Percentiles rank a stretch among this genome's conserved stretches.
Evolutionary conservation across 208 protist species (phyloP).

Genomic region (Wallacemonas rigidus): DNA sequence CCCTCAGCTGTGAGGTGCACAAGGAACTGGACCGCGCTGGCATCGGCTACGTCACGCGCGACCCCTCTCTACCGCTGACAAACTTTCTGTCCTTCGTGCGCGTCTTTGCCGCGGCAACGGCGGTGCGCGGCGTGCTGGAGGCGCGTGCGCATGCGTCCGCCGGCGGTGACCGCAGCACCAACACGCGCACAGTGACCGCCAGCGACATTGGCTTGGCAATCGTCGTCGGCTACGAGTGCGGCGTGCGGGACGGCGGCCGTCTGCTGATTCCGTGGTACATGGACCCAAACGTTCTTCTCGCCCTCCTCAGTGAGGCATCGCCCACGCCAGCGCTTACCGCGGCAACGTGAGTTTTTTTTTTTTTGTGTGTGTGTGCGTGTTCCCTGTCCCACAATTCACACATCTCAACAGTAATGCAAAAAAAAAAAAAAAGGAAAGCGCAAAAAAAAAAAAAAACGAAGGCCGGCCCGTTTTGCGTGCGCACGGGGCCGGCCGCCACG

Average conservation of each 20-base stretch:
- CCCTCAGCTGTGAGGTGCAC: slow-evolving; percentile 58
- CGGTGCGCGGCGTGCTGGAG: slow-evolving; percentile 58
- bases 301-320: slow-evolving; percentile 37
- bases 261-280: slow-evolving; percentile 83
- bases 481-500: too few species aligned
- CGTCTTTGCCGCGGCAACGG: slow-evolving; percentile 51
- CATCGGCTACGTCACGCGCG: slow-evolving; percentile 72
- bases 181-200: slow-evolving; percentile 21
- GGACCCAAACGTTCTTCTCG: slow-evolving; percentile 65
- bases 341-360: neutral
- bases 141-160: slow-evolving; percentile 14
- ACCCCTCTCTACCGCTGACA: slow-evolving; percentile 65
- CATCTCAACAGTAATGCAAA: neutral
- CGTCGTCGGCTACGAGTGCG: slow-evolving; percentile 65
- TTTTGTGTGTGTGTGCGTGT: neutral
- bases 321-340: neutral
- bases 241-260: slow-evolving; percentile 76
- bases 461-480: too few species aligned
- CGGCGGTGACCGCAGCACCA: neutral
- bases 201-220: slow-evolving; percentile 59
- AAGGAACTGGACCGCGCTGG: slow-evolving; percentile 47
- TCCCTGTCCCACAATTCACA: neutral
- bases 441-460: too few species aligned
- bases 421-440: slow-evolving; percentile 9
- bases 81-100: slow-evolving; percentile 81